These are phyloP conservation scores for Globisporangium middletonii DNA, from an alignment of 352 stramenopile species.

Conservation along the genomic window DNA sequence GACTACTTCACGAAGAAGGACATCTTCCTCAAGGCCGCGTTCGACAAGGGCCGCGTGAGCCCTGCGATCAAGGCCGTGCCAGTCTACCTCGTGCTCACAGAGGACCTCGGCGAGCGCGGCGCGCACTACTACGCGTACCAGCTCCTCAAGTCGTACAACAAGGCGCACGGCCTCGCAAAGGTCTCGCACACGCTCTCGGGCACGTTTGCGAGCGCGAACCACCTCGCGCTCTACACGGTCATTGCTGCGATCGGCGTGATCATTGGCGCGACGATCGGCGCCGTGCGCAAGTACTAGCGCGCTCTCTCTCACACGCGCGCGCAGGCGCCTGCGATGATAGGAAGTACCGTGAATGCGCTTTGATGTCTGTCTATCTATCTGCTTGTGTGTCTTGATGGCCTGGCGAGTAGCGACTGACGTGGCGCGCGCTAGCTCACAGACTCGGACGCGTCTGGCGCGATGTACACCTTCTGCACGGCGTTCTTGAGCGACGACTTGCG, in stretches of 20 bases:
- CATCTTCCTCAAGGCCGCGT: conserved; percentile 79
- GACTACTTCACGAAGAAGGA: conserved; percentile 86
- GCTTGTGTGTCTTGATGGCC: background rate
- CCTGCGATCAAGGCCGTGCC: conserved; percentile 66
- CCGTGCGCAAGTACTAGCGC: conserved; percentile 13
- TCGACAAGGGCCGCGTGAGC: conserved; percentile 88
- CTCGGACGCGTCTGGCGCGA: conserved; percentile 2
- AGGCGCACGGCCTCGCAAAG: conserved; percentile 27
- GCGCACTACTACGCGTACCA: conserved; percentile 87
- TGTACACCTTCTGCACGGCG: conserved; percentile 5
- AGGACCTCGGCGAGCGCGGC: conserved; percentile 86
- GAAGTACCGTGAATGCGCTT: conserved; percentile 14
- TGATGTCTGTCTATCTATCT: conserved; percentile 2
- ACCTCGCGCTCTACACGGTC: conserved; percentile 37
- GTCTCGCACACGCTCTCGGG: conserved; percentile 22
- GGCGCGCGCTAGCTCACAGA: background rate
- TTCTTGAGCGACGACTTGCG: background rate
- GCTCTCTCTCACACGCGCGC: too few species aligned
- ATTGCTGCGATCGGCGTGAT: conserved; percentile 33
- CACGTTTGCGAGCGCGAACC: conserved; percentile 32
- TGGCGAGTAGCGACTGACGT: too few species aligned
- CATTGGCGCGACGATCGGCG: conserved; percentile 15
- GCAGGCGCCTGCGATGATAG: background rate
- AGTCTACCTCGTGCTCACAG: conserved; percentile 88
- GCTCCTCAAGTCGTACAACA: conserved; percentile 58